Conservation (phyloP, 345 rosid genomes). For the Boechera stricta region DNA sequence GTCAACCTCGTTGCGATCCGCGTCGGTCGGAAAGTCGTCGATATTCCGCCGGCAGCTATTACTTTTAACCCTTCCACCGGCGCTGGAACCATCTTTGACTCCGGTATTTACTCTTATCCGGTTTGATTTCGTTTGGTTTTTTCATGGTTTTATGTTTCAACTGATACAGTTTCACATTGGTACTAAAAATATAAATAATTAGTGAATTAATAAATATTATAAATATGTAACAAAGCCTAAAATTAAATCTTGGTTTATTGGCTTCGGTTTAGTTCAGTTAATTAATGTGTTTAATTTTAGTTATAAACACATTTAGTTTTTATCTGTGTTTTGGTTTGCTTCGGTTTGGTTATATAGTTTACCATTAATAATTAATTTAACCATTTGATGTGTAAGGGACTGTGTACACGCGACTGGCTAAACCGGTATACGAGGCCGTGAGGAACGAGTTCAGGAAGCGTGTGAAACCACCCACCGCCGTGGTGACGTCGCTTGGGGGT, state of each 20-base stretch:
- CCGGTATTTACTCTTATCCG: slow-evolving; percentile 53
- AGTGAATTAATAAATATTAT: too few species aligned
- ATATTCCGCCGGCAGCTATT: slow-evolving; percentile 65
- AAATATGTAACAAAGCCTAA: too few species aligned
- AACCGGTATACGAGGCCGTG: slow-evolving; percentile 75
- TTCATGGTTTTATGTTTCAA: background rate
- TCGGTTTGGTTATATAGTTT: slow-evolving; percentile 1
- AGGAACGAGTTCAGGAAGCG: slow-evolving; percentile 76
- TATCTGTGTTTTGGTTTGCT: background rate
- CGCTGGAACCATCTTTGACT: slow-evolving; percentile 89
- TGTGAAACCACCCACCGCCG: slow-evolving; percentile 49
- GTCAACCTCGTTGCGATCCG: slow-evolving; percentile 70
- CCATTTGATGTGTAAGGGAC: slow-evolving; percentile 55
- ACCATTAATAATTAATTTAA: background rate
- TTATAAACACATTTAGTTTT: background rate
- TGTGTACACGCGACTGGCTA: slow-evolving; percentile 69
- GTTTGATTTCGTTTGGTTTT: slow-evolving; percentile 5
- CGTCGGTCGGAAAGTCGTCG: slow-evolving; percentile 68
- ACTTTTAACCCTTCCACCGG: slow-evolving; percentile 85
- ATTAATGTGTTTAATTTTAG: background rate
- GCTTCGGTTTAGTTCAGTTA: background rate
- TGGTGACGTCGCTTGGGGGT: slow-evolving; percentile 73
- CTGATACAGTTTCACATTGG: background rate
- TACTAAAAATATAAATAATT: too few species aligned
- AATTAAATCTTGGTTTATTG: background rate